A percentile compares a stretch with the other conserved stretches of the same genome.
Conservation (phyloP, 2,329 filamentous ascomycete species). For the Fonsecaea multimorphosa region DNA sequence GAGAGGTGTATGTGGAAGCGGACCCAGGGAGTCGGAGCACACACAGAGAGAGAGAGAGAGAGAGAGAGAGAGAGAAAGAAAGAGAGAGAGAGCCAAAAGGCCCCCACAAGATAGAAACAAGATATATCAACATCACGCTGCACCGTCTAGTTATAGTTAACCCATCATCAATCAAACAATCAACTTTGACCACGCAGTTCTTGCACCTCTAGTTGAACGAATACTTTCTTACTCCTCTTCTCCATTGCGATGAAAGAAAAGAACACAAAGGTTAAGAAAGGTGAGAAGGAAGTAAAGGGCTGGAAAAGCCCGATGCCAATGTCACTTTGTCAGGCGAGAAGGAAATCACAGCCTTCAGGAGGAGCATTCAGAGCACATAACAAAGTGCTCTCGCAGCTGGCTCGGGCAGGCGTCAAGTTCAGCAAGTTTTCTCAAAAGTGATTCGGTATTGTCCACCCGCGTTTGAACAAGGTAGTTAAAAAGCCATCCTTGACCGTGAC, state of each 20-base stretch:
- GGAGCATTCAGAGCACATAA: no score
- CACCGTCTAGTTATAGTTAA: not conserved
- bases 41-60: not conserved
- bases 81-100: not conserved
- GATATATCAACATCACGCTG: not conserved
- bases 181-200: not conserved
- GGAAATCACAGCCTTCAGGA: no score
- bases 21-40: not conserved
- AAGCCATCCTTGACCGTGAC: not conserved
- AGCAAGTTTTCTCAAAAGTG: not conserved
- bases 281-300: no score
- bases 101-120: not conserved
- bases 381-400: no score
- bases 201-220: no score
- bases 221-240: no score
- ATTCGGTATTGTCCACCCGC: not conserved
- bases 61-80: not conserved
- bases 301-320: no score
- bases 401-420: not conserved
- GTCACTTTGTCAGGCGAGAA: no score
- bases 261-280: no score
- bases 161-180: not conserved
- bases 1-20: not conserved
- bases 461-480: conserved; percentile 1
- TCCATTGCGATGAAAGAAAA: no score